Base-by-base conservation (phyloP, 139 green algal species). In the Ulvella scutata region DNA sequence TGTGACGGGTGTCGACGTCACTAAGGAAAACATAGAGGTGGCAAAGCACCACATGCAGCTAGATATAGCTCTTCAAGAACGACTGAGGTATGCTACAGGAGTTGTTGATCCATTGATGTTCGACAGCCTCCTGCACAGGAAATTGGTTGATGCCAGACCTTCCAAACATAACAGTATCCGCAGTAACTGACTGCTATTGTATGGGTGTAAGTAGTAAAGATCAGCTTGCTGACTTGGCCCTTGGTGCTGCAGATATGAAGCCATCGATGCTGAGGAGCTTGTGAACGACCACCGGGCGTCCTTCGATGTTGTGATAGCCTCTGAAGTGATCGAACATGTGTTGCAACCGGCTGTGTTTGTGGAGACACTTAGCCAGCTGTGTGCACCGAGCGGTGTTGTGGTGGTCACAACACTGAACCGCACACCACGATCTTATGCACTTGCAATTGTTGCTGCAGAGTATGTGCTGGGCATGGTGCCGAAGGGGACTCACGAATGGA, bases 381-480 rank as follows among this genome's bases (percentile, higher is more conserved):
- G n/a, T 29, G 51, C 51, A 29, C 51, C 51, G 10, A 26, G 81
- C 17, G 88, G 88, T 9, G 79, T 72, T 33, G 77, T 92, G 26
- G 78, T 93, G 3, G 72, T 98, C 4, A 93, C 90, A 29, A 98
- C 93, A 0, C 81, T 98, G 33, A 96, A 94, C 82, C 82, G 92
- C 44, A 97, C 93, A 1, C 78, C 82, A 0, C 79, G 78, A 28
- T 88, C 92, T 0, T 96, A 90, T 74, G 82, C 83, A 2, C 28
- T 94, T 21, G 93, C 92, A 1, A 90, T 98, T 23, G 79, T 93
- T 39, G 89, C 61, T 3, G 93, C 93, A 0, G 93, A 98, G 88
- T 83, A 88, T 40, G 33, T 97, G 7, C 44, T 87, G 4, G 38
- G 87, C 10, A 36, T 90, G 62, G 80, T 92, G 33, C 90, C 90